These are phyloP conservation scores for Hypocrella siamensis DNA, from an alignment of 2,329 filamentous ascomycete genomes.

Conservation along the genomic window DNA sequence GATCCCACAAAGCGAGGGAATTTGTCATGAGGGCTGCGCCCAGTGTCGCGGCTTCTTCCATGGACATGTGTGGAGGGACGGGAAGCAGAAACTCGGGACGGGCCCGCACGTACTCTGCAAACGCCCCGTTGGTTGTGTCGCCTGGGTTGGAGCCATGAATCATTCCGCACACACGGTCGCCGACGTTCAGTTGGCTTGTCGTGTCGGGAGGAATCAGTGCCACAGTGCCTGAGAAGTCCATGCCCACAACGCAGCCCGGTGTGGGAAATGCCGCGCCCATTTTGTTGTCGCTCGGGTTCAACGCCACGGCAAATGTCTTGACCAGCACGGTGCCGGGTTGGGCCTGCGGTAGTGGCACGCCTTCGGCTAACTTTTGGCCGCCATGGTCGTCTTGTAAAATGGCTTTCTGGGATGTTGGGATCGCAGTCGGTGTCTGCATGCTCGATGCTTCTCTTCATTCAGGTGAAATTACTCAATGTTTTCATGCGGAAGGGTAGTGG, in stretches of 20 bases:
- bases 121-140: slow-evolving; percentile 4
- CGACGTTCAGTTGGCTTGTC: slow-evolving; percentile 5
- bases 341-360: background rate
- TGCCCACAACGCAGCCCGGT: slow-evolving; percentile 10
- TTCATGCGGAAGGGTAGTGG: too few relatives aligned
- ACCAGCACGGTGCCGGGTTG: slow-evolving; percentile 2
- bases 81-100: too few relatives aligned
- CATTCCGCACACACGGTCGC: slow-evolving; percentile 13
- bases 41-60: too few relatives aligned
- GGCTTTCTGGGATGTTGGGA: background rate
- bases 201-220: slow-evolving; percentile 9
- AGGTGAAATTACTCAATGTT: too few relatives aligned
- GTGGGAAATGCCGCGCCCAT: slow-evolving; percentile 9
- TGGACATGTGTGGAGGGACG: too few relatives aligned
- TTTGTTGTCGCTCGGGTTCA: slow-evolving; percentile 16
- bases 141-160: slow-evolving; percentile 3
- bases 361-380: background rate
- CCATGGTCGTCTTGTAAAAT: background rate
- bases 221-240: slow-evolving; percentile 15
- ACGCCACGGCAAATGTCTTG: slow-evolving; percentile 7
- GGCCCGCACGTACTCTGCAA: slow-evolving; percentile 1
- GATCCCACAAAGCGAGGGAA: too few relatives aligned
- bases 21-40: too few relatives aligned
- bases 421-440: too few relatives aligned
- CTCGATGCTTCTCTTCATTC: too few relatives aligned